Conservation (phyloP, 2,329 filamentous ascomycete species). For the Aspergillus alliaceus region DNA sequence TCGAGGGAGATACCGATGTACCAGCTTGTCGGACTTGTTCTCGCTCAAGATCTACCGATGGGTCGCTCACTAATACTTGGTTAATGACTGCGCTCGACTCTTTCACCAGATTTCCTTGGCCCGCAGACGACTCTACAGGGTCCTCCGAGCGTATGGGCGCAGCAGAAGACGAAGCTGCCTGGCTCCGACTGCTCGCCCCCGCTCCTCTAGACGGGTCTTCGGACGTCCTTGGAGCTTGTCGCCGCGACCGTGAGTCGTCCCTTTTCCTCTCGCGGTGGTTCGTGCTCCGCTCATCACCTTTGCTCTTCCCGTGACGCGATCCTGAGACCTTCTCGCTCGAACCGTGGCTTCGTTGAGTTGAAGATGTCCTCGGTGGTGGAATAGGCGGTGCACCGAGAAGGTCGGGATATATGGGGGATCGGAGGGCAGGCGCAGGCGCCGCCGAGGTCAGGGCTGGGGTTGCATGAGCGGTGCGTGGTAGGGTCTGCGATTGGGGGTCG, state of each 20-base stretch:
- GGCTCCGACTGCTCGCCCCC: conserved; percentile 40
- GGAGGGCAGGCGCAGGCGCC: conserved; percentile 28
- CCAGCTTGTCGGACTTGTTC: conserved; percentile 70
- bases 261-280: conserved; percentile 43
- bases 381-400: conserved; percentile 64
- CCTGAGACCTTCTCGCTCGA: conserved; percentile 42
- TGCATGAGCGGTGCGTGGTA: conserved; percentile 42
- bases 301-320: conserved; percentile 41
- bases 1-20: conserved; percentile 47
- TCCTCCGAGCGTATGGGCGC: conserved; percentile 33
- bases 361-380: conserved; percentile 79
- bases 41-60: conserved; percentile 69
- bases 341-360: conserved; percentile 57
- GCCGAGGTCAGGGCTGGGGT: conserved; percentile 41
- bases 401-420: conserved; percentile 42
- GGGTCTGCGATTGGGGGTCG: conserved; percentile 46
- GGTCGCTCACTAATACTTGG: conserved; percentile 73
- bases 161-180: conserved; percentile 33
- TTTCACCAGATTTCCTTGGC: conserved; percentile 62
- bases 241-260: conserved; percentile 44
- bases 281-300: conserved; percentile 39
- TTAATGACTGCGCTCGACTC: conserved; percentile 80
- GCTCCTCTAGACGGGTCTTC: conserved; percentile 47
- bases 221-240: conserved; percentile 47
- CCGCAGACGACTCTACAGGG: conserved; percentile 56